Conservation (phyloP, 768 basidiomycete species). For the Pisolithus microcarpus region DNA sequence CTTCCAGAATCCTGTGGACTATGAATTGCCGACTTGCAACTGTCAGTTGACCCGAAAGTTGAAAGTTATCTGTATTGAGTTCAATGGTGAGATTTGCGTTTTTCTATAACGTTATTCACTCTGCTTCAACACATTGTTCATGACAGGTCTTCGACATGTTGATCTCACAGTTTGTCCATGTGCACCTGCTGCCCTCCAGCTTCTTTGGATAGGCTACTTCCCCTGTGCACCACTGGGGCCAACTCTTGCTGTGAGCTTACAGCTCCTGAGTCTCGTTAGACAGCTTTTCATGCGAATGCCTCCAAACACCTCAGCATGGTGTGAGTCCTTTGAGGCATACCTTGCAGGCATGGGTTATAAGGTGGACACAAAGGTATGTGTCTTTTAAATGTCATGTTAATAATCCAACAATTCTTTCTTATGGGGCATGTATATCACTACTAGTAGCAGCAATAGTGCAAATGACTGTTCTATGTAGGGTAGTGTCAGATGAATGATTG, state of each 20-base stretch:
- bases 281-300: conserved; percentile 21
- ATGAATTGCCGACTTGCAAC: neutral
- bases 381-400: neutral
- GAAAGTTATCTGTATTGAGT: conserved; percentile 1
- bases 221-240: conserved; percentile 24
- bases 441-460: too few species aligned
- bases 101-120: neutral
- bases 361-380: conserved; percentile 10
- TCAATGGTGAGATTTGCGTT: conserved; percentile 3
- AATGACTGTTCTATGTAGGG: too few species aligned
- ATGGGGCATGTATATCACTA: neutral
- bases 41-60: neutral
- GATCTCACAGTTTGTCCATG: conserved; percentile 1
- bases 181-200: conserved; percentile 14
- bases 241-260: conserved; percentile 26
- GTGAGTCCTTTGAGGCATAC: conserved; percentile 21
- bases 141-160: neutral
- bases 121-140: neutral
- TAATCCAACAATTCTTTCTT: conserved; percentile 1
- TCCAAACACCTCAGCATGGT: conserved; percentile 24
- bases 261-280: conserved; percentile 22
- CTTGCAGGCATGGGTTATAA: conserved; percentile 15
- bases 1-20: neutral
- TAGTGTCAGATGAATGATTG: too few species aligned
- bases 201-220: conserved; percentile 20